Evolutionary conservation across 2,329 filamentous ascomycete species (phyloP).

Genomic region (Fusarium praegraminearum): DNA sequence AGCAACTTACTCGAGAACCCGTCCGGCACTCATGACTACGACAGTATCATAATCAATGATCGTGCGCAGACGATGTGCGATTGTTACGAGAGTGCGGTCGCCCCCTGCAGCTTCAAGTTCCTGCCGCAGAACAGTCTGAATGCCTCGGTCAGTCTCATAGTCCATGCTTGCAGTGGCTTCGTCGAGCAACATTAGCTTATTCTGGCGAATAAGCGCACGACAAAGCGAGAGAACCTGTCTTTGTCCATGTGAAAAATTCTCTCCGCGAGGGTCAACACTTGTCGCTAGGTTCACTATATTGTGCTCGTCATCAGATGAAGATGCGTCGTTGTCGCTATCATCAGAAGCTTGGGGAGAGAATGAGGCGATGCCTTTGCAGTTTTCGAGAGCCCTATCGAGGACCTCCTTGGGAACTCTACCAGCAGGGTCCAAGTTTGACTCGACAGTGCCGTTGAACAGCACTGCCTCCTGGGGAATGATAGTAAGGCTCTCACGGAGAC

Average conservation of each 20-base stretch:
- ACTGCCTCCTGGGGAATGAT: conserved; percentile 71
- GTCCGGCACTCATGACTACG: conserved; percentile 67
- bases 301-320: conserved; percentile 27
- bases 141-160: conserved; percentile 67
- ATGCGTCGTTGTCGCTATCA: conserved; percentile 45
- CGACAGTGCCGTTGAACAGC: conserved; percentile 65
- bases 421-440: conserved; percentile 74
- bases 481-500: conserved; percentile 65
- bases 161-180: conserved; percentile 72
- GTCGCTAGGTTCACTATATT: conserved; percentile 56
- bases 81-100: conserved; percentile 67
- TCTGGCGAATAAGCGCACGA: conserved; percentile 66
- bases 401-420: conserved; percentile 64
- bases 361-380: conserved; percentile 70
- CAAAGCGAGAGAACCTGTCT: conserved; percentile 69
- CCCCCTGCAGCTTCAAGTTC: conserved; percentile 60
- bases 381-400: conserved; percentile 69
- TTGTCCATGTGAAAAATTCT: conserved; percentile 70
- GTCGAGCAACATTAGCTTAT: conserved; percentile 67
- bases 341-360: conserved; percentile 58
- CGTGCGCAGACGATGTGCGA: conserved; percentile 68
- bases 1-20: conserved; percentile 62
- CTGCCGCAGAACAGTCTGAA: conserved; percentile 64
- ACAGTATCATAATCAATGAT: conserved; percentile 71
- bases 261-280: conserved; percentile 63